Evolutionary conservation across 768 basidiomycete genomes (phyloP).

Genomic region (Agaricus subrufescens): DNA sequence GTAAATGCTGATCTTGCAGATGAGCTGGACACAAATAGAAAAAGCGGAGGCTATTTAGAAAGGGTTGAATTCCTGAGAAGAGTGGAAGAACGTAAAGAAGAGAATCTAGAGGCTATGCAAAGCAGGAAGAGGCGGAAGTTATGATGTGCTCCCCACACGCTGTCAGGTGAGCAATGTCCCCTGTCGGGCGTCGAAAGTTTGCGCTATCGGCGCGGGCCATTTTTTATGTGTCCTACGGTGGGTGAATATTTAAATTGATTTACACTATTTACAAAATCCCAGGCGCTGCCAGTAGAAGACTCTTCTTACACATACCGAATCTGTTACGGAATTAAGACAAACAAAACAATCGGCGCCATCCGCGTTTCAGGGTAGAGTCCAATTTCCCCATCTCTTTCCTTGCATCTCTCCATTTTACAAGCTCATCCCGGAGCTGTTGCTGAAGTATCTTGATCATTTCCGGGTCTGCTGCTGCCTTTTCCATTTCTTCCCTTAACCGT

Average conservation of each 20-base stretch:
- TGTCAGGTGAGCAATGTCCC: not conserved
- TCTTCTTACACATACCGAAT: too few relatives aligned
- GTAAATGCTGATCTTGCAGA: constrained; percentile 46
- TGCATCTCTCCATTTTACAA: not conserved
- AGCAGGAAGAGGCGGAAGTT: constrained; percentile 47
- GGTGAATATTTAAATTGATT: not conserved
- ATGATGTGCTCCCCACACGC: constrained; percentile 10
- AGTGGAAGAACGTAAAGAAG: constrained; percentile 69
- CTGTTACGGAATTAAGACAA: not conserved
- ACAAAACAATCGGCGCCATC: not conserved
- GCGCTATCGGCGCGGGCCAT: too few relatives aligned
- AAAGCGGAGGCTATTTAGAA: constrained; percentile 77
- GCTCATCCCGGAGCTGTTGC: not conserved
- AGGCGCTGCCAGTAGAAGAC: too few relatives aligned
- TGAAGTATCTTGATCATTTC: not conserved
- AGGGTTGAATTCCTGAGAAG: constrained; percentile 80
- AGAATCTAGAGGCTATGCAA: constrained; percentile 53
- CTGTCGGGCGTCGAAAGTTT: not conserved
- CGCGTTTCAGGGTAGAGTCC: not conserved
- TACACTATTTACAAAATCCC: too few relatives aligned
- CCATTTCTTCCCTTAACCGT: not conserved
- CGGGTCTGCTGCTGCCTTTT: not conserved
- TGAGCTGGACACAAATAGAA: constrained; percentile 70
- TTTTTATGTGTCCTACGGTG: too few relatives aligned
- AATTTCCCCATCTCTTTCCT: not conserved